A percentile compares a stretch with the other conserved stretches of the same genome.
Evolutionary conservation across 2,329 filamentous ascomycete species (phyloP).

Genomic region (Cryphonectria radicalis): DNA sequence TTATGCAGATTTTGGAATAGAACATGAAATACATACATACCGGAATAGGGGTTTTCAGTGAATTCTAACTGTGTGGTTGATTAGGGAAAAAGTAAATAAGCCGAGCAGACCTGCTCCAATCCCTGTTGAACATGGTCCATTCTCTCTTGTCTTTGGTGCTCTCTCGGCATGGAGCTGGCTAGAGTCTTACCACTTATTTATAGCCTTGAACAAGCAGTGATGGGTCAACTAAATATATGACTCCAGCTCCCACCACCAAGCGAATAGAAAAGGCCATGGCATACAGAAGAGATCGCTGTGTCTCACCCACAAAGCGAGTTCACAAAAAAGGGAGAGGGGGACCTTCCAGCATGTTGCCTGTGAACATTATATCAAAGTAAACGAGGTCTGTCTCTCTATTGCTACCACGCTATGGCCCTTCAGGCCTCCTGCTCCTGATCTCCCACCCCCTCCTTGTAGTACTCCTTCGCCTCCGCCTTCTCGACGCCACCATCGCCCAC

Average conservation of each 20-base stretch:
- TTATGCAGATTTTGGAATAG: not conserved
- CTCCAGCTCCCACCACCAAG: not conserved
- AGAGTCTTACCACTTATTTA: not conserved
- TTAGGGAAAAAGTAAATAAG: not conserved
- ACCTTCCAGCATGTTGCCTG: not conserved
- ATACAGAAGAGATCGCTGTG: not conserved
- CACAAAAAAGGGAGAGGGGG: not conserved
- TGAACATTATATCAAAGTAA: not conserved
- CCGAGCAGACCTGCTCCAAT: not conserved
- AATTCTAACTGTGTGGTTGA: not conserved
- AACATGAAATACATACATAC: not conserved
- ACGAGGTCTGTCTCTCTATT: not conserved
- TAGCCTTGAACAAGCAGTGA: not conserved
- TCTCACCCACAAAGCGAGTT: not conserved
- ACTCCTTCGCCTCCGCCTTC: not conserved
- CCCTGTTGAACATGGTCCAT: not conserved
- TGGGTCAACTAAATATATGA: not conserved
- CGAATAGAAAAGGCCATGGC: not conserved
- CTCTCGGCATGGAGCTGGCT: not conserved
- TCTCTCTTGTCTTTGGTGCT: not conserved
- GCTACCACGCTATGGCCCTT: not conserved
- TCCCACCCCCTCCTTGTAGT: not conserved
- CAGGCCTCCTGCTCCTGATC: not conserved
- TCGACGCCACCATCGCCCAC: not conserved
- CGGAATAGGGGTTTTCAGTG: not conserved